A percentile compares a stretch with the other conserved stretches of the same genome.
phyloP scores from a whole-genome alignment of 169 alveolate genomes.

The Eimeria falciformis region DNA sequence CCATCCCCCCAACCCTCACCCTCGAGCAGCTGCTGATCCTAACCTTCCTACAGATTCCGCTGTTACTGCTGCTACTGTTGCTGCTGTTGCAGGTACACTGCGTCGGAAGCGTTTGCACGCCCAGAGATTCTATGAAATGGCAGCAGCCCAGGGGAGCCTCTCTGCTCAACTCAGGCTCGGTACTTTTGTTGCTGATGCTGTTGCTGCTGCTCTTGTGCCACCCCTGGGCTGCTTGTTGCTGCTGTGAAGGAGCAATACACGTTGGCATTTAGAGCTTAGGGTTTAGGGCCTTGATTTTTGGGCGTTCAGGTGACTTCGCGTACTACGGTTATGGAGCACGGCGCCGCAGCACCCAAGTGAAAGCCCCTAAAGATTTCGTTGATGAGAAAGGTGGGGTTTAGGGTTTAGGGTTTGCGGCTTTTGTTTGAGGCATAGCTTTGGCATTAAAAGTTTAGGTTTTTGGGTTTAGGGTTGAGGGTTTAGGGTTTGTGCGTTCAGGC shows the following conservation, averaged over 20 bases:
- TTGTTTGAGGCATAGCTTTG: background rate
- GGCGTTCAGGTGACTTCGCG: slow-evolving; percentile 40
- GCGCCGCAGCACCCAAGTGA: slow-evolving; percentile 14
- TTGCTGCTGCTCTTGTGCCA: slow-evolving; percentile 9
- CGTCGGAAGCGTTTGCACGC: slow-evolving; percentile 62
- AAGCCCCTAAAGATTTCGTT: background rate
- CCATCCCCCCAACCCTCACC: background rate
- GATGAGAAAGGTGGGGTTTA: slow-evolving; percentile 41
- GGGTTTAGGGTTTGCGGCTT: background rate
- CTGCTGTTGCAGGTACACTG: slow-evolving; percentile 58
- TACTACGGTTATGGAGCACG: slow-evolving; percentile 52
- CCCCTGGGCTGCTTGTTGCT: too few relatives aligned
- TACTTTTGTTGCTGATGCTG: background rate
- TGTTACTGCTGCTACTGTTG: background rate
- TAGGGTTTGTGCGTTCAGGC: background rate
- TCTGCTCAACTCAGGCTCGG: slow-evolving; percentile 80
- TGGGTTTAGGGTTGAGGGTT: background rate
- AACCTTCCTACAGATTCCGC: background rate
- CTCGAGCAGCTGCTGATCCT: background rate
- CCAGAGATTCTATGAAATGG: slow-evolving; percentile 82
- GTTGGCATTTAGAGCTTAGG: background rate
- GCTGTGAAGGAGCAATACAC: too few relatives aligned
- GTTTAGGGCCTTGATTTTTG: background rate
- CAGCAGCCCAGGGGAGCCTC: slow-evolving; percentile 83
- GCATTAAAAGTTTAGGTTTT: background rate